Evolutionary conservation across 208 protist genomes (phyloP).

Genomic region (Herpetomonas tarakana): DNA sequence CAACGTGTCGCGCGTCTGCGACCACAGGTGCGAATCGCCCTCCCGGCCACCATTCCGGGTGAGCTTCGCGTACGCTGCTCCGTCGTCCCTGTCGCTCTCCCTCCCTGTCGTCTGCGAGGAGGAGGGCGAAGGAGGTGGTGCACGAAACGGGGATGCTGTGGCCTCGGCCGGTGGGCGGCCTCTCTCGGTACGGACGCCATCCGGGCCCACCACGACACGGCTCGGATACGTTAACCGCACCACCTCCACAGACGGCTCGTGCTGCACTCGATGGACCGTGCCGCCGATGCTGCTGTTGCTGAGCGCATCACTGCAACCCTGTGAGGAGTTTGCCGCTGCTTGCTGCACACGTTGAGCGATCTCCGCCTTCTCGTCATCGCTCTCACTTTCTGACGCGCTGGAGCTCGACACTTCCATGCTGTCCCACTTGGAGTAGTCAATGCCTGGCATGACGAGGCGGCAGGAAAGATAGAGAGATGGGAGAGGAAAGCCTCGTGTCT

Average conservation of each 20-base stretch:
- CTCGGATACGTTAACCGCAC: constrained; percentile 63
- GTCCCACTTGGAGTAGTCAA: constrained; percentile 89
- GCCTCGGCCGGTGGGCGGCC: constrained; percentile 21
- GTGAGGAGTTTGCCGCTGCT: too few relatives aligned
- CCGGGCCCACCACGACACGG: constrained; percentile 56
- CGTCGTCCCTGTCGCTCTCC: constrained; percentile 45
- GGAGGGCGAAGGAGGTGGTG: not conserved
- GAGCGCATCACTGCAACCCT: not conserved
- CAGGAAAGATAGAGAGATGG: not conserved
- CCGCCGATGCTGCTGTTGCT: not conserved
- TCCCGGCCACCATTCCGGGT: constrained; percentile 64
- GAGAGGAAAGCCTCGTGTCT: too few relatives aligned
- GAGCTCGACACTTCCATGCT: too few relatives aligned
- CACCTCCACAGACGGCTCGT: constrained; percentile 17
- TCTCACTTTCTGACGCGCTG: too few relatives aligned
- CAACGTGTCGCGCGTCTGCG: constrained; percentile 62
- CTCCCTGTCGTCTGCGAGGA: not conserved
- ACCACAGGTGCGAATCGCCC: constrained; percentile 56
- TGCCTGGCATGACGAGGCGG: constrained; percentile 37
- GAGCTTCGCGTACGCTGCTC: constrained; percentile 49
- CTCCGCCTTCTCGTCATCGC: too few relatives aligned
- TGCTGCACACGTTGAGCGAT: too few relatives aligned
- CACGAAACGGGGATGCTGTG: constrained; percentile 41
- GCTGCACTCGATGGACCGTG: not conserved
- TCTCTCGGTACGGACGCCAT: constrained; percentile 40